These are phyloP conservation scores for Centaurea solstitialis DNA, from an alignment of 129 eudicot genomes.

Conservation along the genomic window DNA sequence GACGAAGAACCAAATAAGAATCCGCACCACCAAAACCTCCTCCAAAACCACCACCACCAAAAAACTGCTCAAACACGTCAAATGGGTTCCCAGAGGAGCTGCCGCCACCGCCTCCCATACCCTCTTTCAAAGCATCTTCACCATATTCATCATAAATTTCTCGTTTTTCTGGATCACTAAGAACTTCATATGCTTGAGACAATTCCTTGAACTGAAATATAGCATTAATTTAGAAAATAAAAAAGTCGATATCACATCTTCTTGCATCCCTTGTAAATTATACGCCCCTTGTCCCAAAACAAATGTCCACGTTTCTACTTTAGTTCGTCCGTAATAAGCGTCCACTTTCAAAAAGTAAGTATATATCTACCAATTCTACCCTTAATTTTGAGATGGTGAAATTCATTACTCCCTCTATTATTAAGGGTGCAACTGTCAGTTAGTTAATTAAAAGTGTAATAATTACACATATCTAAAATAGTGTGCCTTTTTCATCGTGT, in stretches of 20 bases:
- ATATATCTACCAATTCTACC: neutral
- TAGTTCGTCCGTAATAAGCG: too few species aligned
- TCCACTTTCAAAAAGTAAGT: neutral
- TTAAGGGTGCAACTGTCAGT: neutral
- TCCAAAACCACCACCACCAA: slow-evolving; percentile 36
- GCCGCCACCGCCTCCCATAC: slow-evolving; percentile 66
- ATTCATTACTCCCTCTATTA: neutral
- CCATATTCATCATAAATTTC: slow-evolving; percentile 82
- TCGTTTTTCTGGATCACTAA: slow-evolving; percentile 73
- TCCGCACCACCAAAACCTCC: slow-evolving; percentile 66
- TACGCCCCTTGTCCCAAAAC: too few species aligned
- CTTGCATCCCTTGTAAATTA: neutral
- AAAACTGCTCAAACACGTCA: slow-evolving; percentile 67
- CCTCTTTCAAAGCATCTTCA: slow-evolving; percentile 84
- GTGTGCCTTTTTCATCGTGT: neutral
- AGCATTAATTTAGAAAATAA: neutral
- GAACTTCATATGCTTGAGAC: slow-evolving; percentile 87
- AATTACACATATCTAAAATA: neutral
- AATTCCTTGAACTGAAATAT: slow-evolving; percentile 72
- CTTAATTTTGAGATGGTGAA: neutral
- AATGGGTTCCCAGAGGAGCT: slow-evolving; percentile 47
- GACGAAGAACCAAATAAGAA: neutral
- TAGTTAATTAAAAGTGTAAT: neutral
- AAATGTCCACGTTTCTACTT: too few species aligned
- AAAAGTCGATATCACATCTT: neutral